These are phyloP conservation scores for Moricandia moricandioides DNA, from an alignment of 345 rosid genomes.

Conservation along the genomic window DNA sequence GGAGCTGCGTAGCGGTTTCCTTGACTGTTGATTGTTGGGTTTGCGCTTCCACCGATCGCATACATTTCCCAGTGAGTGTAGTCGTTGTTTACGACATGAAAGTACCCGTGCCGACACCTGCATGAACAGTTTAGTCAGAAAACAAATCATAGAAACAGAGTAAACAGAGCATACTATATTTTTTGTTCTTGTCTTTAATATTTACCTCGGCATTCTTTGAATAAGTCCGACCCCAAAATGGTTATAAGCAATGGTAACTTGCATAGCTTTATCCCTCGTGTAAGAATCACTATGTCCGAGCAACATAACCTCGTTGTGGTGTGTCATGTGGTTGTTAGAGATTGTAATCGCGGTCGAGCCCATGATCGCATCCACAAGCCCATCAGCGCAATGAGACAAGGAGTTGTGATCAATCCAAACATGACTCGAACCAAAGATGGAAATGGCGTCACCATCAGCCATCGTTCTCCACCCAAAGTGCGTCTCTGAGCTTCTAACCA, in stretches of 20 bases:
- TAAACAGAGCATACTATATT: conserved; percentile 12
- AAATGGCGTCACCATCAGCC: conserved; percentile 91
- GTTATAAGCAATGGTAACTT: conserved; percentile 92
- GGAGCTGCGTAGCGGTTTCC: conserved; percentile 93
- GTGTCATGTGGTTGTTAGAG: conserved; percentile 86
- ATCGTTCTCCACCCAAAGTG: conserved; percentile 93
- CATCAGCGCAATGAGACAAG: conserved; percentile 87
- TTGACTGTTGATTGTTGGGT: conserved; percentile 93
- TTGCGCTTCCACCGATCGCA: conserved; percentile 94
- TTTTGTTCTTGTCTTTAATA: neutral
- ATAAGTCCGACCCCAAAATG: conserved; percentile 93
- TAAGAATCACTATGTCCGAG: conserved; percentile 92
- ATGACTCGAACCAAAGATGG: conserved; percentile 90
- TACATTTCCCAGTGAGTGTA: conserved; percentile 99
- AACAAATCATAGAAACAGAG: conserved; percentile 3
- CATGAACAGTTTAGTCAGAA: conserved; percentile 12
- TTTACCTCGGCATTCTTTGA: conserved; percentile 97
- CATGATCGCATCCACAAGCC: conserved; percentile 93
- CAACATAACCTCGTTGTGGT: conserved; percentile 96
- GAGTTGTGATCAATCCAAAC: conserved; percentile 94
- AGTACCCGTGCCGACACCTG: conserved; percentile 94
- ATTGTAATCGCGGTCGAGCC: conserved; percentile 92
- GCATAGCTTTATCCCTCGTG: conserved; percentile 82
- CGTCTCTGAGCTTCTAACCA: conserved; percentile 82
- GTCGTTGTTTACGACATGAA: conserved; percentile 97